Base-by-base conservation (phyloP, 306 rosid genomes). In the Cucumis cinereus region DNA sequence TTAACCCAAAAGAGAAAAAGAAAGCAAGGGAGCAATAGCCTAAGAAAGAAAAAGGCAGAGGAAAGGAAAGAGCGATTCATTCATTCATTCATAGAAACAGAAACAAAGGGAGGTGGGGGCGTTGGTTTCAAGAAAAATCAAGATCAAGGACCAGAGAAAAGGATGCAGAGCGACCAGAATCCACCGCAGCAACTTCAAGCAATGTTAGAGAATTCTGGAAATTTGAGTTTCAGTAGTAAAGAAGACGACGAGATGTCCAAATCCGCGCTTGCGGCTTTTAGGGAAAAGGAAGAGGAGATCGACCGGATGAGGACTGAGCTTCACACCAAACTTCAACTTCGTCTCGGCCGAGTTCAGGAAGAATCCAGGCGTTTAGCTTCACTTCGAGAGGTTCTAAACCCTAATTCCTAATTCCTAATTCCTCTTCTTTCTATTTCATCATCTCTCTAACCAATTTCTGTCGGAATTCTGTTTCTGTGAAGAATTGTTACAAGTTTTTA, bases 211-310 rank as follows among this genome's bases (percentile, higher is more conserved):
- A 94, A 81, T 86, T 72, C 97, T 0, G 97, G 90, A 13, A 91
- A 87, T 72, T 79, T 94, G 1, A 94, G 99, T 88, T 94, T 94
- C 88, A 94, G 87, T 82, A 94, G 99, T 0, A 90, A 88, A 79
- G 98, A 93, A 80, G 98, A 93, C 74, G 98, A 93, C 45, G 97
- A 93, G 83, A 90, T 93, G 94, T 93, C 98, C 0, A 84, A 86
- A 87, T 90, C 98, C 13, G 97, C 98, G 35, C 98, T 93, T 16
- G 85, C 97, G 13, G 86, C 88, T 15, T 93, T 93, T 81, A 74
- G 89, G 36, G 97, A 96, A 72, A 93, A 93, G 43, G 98, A 93
- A 77, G 98, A 93, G 70, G 98, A 93, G 83, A 93, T 93, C 81
- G 98, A 93, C 79, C 85, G 85, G 86, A 91, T 86, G 94, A 91